Evolutionary conservation across 345 rosid species (phyloP), one percentile per base, ranked within the genome.

Genomic region (Pistacia atlantica): DNA sequence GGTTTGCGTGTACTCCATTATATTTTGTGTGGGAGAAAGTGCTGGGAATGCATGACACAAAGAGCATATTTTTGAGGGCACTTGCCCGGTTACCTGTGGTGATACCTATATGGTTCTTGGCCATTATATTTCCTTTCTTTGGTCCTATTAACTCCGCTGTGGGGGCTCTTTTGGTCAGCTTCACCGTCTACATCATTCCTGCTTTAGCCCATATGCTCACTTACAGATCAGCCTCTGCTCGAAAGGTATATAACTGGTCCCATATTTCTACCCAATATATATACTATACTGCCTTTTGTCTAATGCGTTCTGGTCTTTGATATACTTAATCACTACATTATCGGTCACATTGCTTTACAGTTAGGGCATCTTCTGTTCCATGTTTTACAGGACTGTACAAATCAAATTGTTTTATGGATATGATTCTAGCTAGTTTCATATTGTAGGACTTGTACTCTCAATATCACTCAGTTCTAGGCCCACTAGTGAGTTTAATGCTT

Each of bases 11-110:
- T 65, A 93, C 97, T 2, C 98, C 98, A 2, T 56, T 93, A 67
- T 93, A 91, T 75, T 93, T 93, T 74, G 98, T 92, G 78, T 93
- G 96, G 97, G 97, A 93, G 86, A 93, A 93, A 78, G 94, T 87
- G 71, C 78, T 92, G 17, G 92, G 95, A 46, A 84, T 90, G 93
- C 98, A 93, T 48, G 91, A 90, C 52, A 89, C 91, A 11, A 92
- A 88, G 84, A 92, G 97, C 88, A 85, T 92, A 52, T 78, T 83
- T 49, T 68, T 90, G 60, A 84, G 90, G 80, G 98, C 98, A 61
- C 70, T 93, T 5, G 83, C 82, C 59, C 81, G 96, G 65, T 75
- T 93, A 52, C 96, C 96, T 0, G 96, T 93, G 79, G 97, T 93
- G 76, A 73, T 93, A 60, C 97, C 95, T 0, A 93, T 93, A 65